Conservation (phyloP, 108 stramenopile species). For the Pinguiococcus pyrenoidosus region DNA sequence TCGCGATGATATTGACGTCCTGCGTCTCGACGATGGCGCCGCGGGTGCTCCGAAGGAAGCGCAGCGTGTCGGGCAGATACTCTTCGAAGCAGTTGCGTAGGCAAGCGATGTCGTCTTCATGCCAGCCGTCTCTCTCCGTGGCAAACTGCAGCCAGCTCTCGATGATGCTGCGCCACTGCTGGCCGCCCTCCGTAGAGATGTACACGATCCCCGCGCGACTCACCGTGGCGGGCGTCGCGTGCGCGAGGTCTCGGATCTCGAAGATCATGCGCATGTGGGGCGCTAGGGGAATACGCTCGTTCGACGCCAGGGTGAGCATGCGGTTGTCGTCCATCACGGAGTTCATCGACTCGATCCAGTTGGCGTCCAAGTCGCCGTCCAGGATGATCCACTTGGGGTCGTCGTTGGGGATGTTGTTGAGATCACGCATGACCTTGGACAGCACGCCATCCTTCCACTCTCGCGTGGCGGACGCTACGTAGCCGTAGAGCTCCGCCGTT, state of each 20-base stretch:
- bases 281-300: slow-evolving; percentile 48
- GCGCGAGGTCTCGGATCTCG: slow-evolving; percentile 39
- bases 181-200: slow-evolving; percentile 30
- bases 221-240: slow-evolving; percentile 45
- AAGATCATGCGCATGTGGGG: slow-evolving; percentile 47
- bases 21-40: slow-evolving; percentile 13
- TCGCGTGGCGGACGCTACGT: slow-evolving; percentile 32
- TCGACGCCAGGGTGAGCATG: slow-evolving; percentile 44
- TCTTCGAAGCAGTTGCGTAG: slow-evolving; percentile 24
- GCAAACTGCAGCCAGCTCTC: slow-evolving; percentile 25
- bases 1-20: slow-evolving; percentile 10
- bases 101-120: slow-evolving; percentile 23
- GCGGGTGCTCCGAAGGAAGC: slow-evolving; percentile 8
- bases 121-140: slow-evolving; percentile 13
- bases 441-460: slow-evolving; percentile 51
- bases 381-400: slow-evolving; percentile 43
- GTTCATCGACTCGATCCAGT: slow-evolving; percentile 55
- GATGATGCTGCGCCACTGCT: slow-evolving; percentile 27
- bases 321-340: slow-evolving; percentile 58
- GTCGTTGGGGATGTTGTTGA: slow-evolving; percentile 26
- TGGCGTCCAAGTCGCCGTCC: slow-evolving; percentile 49
- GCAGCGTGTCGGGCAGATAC: slow-evolving; percentile 26
- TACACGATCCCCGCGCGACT: slow-evolving; percentile 45
- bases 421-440: slow-evolving; percentile 30
- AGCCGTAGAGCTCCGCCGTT: slow-evolving; percentile 46